Evolutionary conservation across 305 asterid genomes (phyloP), one percentile per base, ranked within the genome.

Genomic region (Withania somnifera): DNA sequence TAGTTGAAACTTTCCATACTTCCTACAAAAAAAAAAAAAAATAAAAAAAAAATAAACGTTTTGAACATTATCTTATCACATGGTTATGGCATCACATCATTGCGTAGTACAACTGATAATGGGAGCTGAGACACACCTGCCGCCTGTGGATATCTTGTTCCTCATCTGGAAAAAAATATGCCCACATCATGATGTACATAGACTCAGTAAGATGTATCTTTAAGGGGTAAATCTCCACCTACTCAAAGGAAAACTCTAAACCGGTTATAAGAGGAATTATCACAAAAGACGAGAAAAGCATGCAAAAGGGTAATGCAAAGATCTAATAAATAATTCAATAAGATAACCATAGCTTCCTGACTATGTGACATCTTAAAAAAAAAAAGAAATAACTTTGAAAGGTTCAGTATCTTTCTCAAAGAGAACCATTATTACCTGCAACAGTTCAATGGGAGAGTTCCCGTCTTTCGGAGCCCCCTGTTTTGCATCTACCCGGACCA

Each of bases 381-480:
- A 20, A 9, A 75, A 45, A 73, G 9, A 15, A 75, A 36, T 20
- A 20, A 68, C 77, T 69, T 69, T n/a, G 19, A 19, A 67, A 67
- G 77, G 77, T 67, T 67, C 32, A 38, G 11, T 67, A 67, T 19
- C 52, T 67, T 67, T 67, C 77, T 19, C 47, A 38, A 75, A 50
- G 15, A 15, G 28, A 30, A 51, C 42, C 5, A 75, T n/a, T 15
- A 28, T 51, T 85, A 97, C 99, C 98, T 95, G 98, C 86, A 97
- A 91, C 80, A 93, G 82, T 89, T 94, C 99, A 85, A 97, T 90
- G 84, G 99, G 94, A 86, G 97, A 90, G 85, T 88, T 89, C 73
- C 99, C 97, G 81, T 97, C 99, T 90, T 93, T 97, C 1, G 99
- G 93, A 86, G 95, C 89, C 84, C 98, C 99, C 88, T 95, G 99